Evolutionary conservation across 2,329 filamentous ascomycete genomes (phyloP).

Genomic region (Penicillium occitanis): DNA sequence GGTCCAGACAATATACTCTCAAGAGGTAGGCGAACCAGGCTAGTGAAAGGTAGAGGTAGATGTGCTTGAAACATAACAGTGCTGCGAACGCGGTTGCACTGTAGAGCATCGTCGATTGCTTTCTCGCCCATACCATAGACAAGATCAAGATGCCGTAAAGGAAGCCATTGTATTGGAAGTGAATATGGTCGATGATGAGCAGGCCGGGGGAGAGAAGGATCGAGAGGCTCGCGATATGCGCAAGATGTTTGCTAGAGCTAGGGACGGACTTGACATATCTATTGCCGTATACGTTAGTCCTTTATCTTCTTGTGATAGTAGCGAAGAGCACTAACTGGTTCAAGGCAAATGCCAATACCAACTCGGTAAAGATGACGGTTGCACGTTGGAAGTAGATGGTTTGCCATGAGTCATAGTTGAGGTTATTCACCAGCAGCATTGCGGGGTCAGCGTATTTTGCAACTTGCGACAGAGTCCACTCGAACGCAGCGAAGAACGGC

Average conservation of each 20-base stretch:
- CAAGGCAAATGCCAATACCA: slow-evolving; percentile 79
- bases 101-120: slow-evolving; percentile 69
- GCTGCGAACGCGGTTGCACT: slow-evolving; percentile 83
- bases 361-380: slow-evolving; percentile 83
- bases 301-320: background rate
- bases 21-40: slow-evolving; percentile 94
- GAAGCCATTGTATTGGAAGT: slow-evolving; percentile 98
- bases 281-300: slow-evolving; percentile 25
- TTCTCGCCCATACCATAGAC: slow-evolving; percentile 79
- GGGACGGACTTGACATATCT: slow-evolving; percentile 76
- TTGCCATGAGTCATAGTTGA: slow-evolving; percentile 87
- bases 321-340: slow-evolving; percentile 57
- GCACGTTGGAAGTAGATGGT: slow-evolving; percentile 89
- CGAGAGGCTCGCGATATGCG: slow-evolving; percentile 83
- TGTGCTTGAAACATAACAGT: slow-evolving; percentile 93
- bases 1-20: slow-evolving; percentile 81
- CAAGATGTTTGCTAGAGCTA: slow-evolving; percentile 65
- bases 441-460: slow-evolving; percentile 74
- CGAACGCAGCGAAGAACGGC: slow-evolving; percentile 96
- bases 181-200: slow-evolving; percentile 95
- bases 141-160: slow-evolving; percentile 88
- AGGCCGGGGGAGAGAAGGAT: slow-evolving; percentile 89
- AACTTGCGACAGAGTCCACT: slow-evolving; percentile 83
- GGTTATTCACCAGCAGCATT: slow-evolving; percentile 78
- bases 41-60: slow-evolving; percentile 92